Base-by-base conservation (phyloP, 2,329 filamentous ascomycete species). In the Fusarium transvaalense region DNA sequence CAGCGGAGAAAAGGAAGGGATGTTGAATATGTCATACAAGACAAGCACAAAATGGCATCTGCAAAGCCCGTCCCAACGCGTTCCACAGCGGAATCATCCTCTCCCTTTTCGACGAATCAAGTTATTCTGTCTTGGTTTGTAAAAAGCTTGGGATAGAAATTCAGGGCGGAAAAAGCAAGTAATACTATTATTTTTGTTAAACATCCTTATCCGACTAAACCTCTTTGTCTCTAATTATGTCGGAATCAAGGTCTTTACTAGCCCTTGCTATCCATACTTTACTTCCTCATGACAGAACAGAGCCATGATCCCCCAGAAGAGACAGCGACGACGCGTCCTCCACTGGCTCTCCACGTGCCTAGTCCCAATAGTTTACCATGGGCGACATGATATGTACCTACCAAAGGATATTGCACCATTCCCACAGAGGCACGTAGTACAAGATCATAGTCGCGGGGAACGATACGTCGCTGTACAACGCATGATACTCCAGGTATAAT, bases 271-370 rank as follows among this genome's bases (percentile, higher is more conserved):
- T n/a, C n/a, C n/a, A n/a, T n/a, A n/a, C n/a, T n/a, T 29, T 35
- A 32, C 39, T 27, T 46, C 29, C 39, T 46, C 39, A 54, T 54
- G 10, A 78, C 76, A 1, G 78, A 79, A 34, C 76, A 79, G 10
- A 80, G 71, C 73, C 77, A 78, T 19, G 74, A 68, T 3, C 77
- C 78, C 4, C 78, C 78, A 13, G 64, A 70, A n/a, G 71, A 72
- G 5, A 79, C 64, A 4, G 78, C 77, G 42, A 76, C 74, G 23
- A 80, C 73, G 2, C 77, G 75, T 19, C 72, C 74, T 9, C 60
- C 63, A 21, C 76, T 74, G 5, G 74, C 73, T 2, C 78, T 68
- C 78, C 78, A 80, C 1, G 45, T 71, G 3, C 77, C 78, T 2
- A 79, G 46, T 0, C 78, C 78, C 2, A 78, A 66, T 0, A 77